Conservation (phyloP, 2,329 filamentous ascomycete species). For the Pseudocercospora fijiensis region DNA sequence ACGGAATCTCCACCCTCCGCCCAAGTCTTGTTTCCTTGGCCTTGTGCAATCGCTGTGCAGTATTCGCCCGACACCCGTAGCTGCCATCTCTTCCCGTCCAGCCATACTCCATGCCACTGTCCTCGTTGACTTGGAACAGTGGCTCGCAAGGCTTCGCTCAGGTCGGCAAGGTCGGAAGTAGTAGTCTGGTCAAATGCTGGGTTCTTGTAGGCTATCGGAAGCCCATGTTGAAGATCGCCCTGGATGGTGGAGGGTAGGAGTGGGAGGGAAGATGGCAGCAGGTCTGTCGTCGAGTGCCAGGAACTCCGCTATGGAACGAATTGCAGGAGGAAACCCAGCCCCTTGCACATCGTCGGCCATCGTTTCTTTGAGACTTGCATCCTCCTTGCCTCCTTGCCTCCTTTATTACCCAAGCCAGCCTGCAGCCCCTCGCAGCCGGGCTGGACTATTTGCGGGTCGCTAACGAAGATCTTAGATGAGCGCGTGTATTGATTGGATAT, state of each 20-base stretch:
- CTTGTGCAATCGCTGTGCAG: conserved; percentile 15
- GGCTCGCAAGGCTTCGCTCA: conserved; percentile 15
- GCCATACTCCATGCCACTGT: conserved; percentile 12
- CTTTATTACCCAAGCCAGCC: no score
- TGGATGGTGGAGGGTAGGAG: conserved; percentile 1
- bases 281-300: conserved; percentile 27
- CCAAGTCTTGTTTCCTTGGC: not conserved
- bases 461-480: not conserved
- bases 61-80: conserved; percentile 17
- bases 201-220: conserved; percentile 17
- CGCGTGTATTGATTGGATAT: not conserved
- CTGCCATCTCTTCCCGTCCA: conserved; percentile 23
- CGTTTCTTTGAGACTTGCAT: not conserved
- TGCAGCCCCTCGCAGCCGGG: no score
- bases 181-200: conserved; percentile 18
- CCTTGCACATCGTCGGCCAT: not conserved
- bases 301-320: conserved; percentile 26
- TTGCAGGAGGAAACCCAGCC: conserved; percentile 23
- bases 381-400: no score
- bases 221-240: not conserved
- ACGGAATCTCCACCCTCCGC: not conserved
- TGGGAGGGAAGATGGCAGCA: conserved; percentile 18
- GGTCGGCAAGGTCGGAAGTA: conserved; percentile 3
- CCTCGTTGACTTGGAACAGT: conserved; percentile 3
- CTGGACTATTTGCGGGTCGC: no score